Conservation (phyloP, 352 stramenopile genomes). For the Globisporangium nagaii region DNA sequence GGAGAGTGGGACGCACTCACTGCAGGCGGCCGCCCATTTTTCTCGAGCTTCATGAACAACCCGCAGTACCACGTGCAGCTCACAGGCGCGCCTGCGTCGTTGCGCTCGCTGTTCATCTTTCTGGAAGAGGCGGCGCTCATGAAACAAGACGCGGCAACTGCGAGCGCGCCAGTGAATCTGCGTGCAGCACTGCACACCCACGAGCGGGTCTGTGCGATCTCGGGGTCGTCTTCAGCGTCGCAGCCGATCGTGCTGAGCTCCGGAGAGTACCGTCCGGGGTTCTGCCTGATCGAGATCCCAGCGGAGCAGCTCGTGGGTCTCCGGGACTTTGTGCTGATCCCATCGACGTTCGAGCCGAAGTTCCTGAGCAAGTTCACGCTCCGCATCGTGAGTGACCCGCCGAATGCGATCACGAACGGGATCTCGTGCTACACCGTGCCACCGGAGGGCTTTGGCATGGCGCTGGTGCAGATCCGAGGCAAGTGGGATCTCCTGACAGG, state of each 20-base stretch:
- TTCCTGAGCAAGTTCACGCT: constrained; percentile 44
- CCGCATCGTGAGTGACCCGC: constrained; percentile 52
- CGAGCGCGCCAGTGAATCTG: constrained; percentile 57
- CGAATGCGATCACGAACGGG: constrained; percentile 15
- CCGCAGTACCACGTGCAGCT: constrained; percentile 63
- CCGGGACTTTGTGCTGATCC: constrained; percentile 56
- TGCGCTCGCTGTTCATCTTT: constrained; percentile 48
- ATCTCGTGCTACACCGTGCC: constrained; percentile 31
- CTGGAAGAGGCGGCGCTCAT: constrained; percentile 47
- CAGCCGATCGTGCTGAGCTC: constrained; percentile 44
- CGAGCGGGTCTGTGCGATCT: constrained; percentile 44
- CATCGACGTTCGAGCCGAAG: constrained; percentile 64
- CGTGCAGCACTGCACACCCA: constrained; percentile 42
- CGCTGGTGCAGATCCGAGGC: constrained; percentile 27
- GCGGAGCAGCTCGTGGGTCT: constrained; percentile 14
- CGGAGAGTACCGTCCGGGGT: constrained; percentile 71
- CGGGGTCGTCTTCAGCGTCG: constrained; percentile 12
- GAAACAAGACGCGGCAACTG: constrained; percentile 17
- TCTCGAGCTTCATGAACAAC: constrained; percentile 78
- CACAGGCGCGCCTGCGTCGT: constrained; percentile 2
- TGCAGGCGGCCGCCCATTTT: constrained; percentile 62
- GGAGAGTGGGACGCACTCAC: constrained; percentile 35
- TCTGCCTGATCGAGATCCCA: constrained; percentile 66
- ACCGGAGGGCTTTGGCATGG: constrained; percentile 50
- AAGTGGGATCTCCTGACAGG: constrained; percentile 48